Evolutionary conservation across 371 early-diverging fungal species (phyloP).

Genomic region (Zancudomyces culisetae): DNA sequence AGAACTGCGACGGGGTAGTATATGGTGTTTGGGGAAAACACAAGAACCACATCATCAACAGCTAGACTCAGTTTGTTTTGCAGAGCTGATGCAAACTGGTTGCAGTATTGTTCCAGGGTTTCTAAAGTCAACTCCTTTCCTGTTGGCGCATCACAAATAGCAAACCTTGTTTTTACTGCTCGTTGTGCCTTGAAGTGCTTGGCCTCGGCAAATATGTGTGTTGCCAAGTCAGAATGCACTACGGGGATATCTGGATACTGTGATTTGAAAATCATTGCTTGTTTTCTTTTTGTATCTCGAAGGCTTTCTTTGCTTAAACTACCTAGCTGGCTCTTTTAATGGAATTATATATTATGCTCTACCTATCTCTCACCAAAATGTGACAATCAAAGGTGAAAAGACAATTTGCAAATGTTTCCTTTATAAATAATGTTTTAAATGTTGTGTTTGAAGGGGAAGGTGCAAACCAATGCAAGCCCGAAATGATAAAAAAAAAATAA

Average conservation of each 20-base stretch:
- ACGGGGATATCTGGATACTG: conserved; percentile 26
- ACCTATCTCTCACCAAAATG: too few relatives aligned
- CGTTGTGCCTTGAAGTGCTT: background rate
- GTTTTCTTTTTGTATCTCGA: too few relatives aligned
- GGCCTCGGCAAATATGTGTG: conserved; percentile 28
- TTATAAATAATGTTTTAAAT: too few relatives aligned
- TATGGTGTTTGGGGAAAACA: conserved; percentile 7
- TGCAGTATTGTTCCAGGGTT: background rate
- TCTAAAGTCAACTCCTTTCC: background rate
- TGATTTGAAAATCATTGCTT: conserved; percentile 26
- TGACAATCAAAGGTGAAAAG: too few relatives aligned
- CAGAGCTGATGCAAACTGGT: conserved; percentile 1
- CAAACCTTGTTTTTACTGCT: background rate
- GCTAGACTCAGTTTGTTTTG: conserved; percentile 6
- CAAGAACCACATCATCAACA: background rate
- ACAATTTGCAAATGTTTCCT: too few relatives aligned
- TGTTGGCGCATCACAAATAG: conserved; percentile 14
- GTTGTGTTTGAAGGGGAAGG: too few relatives aligned
- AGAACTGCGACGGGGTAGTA: conserved; percentile 28
- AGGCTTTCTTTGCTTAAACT: too few relatives aligned
- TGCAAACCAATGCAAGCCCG: too few relatives aligned
- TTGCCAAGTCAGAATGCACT: conserved; percentile 39
- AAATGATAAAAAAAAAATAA: too few relatives aligned
- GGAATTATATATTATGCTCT: too few relatives aligned
- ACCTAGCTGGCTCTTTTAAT: too few relatives aligned